Evolutionary conservation across 2,329 filamentous ascomycete genomes (phyloP).

Genomic region (Cladosporium sp.): DNA sequence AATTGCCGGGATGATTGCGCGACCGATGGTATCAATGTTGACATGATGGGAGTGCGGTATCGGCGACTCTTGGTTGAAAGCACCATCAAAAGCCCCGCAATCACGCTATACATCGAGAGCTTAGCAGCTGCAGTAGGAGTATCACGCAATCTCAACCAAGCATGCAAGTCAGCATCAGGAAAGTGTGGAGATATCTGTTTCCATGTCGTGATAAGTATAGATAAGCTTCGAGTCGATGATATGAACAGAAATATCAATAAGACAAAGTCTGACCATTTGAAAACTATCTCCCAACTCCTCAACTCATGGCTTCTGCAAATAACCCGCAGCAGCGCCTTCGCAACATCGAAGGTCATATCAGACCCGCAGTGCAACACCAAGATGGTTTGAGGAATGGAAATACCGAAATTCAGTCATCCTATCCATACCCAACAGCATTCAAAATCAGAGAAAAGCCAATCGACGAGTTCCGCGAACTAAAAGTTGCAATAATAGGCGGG

Average conservation of each 20-base stretch:
- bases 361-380: not conserved
- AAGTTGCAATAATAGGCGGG: constrained; percentile 56
- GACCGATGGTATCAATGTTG: not conserved
- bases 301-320: not conserved
- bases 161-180: not conserved
- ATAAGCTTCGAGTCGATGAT: not conserved
- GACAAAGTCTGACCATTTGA: not conserved
- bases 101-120: constrained; percentile 5
- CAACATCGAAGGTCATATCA: not conserved
- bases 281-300: not conserved
- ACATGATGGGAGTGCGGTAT: not conserved
- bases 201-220: not conserved
- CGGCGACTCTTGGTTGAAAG: not conserved
- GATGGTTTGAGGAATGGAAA: not conserved
- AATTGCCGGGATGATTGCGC: not conserved
- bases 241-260: not conserved
- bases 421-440: constrained; percentile 27
- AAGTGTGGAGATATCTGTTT: not conserved
- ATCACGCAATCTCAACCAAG: constrained; percentile 11
- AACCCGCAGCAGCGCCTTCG: not conserved
- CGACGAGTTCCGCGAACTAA: constrained; percentile 24
- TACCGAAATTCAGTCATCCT: not conserved
- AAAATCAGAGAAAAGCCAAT: constrained; percentile 26
- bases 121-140: not conserved
- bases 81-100: not conserved